Base-by-base conservation (phyloP, 768 basidiomycete genomes). In the Floccularia luteovirens region DNA sequence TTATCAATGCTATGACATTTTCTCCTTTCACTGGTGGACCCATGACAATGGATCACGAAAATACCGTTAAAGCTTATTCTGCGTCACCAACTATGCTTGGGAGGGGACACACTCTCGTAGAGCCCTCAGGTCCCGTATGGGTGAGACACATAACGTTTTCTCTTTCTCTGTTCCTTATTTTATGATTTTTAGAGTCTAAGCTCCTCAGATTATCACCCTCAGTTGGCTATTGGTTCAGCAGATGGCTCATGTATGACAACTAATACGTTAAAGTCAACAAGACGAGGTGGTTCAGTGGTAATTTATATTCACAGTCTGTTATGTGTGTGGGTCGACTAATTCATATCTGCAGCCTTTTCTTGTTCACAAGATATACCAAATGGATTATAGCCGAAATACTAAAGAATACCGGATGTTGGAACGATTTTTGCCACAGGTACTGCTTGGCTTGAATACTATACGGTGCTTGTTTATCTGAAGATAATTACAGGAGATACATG, bases 391-490 rank as follows among this genome's bases (percentile, higher is more conserved):
- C 49, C 78, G 83, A 28, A 75, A 70, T 5, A 75, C 75, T 0
- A 75, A 77, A 16, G 77, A 88, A 43, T 91, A 75, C 54, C 70
- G 93, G 17, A 90, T 97, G 81, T 61, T 92, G n/a, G 94, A 98
- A 43, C 74, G 77, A 17, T 80, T 94, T 49, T 57, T 84, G 5
- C 89, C 92, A 1, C 75, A 80, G 60, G 91, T 80, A 36, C 27
- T 19, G 5, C 16, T 38, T 33, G 14, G 20, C 17, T 20, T 35
- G n/a, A n/a, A n/a, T n/a, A 34, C n/a, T 19, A 38, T 23, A 28
- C 23, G 13, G 10, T 24, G 20, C 30, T 31, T 21, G 23, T 19
- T 19, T 22, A 12, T 44, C 24, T 24, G 35, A 38, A 28, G 17
- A 12, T 38, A 24, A 30, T 24, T 17, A 24, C 44, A 81, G 74